Base-by-base conservation (phyloP, 768 basidiomycete species). In the Neoboletus subvelutipes region DNA sequence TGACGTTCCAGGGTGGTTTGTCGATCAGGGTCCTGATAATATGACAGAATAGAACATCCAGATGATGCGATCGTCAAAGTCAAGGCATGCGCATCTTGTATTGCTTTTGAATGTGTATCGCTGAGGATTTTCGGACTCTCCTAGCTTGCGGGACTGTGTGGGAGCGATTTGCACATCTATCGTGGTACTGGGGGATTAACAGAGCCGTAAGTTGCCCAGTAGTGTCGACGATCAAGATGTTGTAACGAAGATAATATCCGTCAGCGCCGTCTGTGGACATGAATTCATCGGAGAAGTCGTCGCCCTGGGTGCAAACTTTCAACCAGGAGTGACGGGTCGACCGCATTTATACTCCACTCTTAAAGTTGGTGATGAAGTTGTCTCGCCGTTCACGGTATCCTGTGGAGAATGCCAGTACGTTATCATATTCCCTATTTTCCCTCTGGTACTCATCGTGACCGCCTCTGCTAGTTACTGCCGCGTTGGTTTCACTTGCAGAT, bases 381-480 rank as follows among this genome's bases (percentile, higher is more conserved):
- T 92, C 24, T 84, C 88, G 1, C 88, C 91, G 3, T 92, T 92
- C 71, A 89, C 89, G 0, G 78, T 81, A n/a, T 88, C 83, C 48
- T 93, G 91, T 61, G 86, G 85, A n/a, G 89, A 92, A 66, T 93
- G 91, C 80, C 82, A 86, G 90, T 92, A 57, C 65, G 84, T 78
- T 42, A 2, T 41, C 39, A 4, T 29, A 17, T 12, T 5, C 34
- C 31, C 13, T 11, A 8, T 31, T 22, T 47, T n/a, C 7, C 17
- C 9, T 33, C 22, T 3, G 1, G 42, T 26, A 15, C 28, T 9
- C 20, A 7, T 52, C 17, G 34, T 53, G 29, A 51, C 29, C 3
- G 20, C 17, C 28, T 45, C 26, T 40, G 29, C 18, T 52, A 92
- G 90, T 49, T 81, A 83, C 47, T 92, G 88, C 64, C 83, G 85